These are phyloP conservation scores for Trichoderma erinaceum DNA, from an alignment of 495 filamentous ascomycete species.

Conservation along the genomic window DNA sequence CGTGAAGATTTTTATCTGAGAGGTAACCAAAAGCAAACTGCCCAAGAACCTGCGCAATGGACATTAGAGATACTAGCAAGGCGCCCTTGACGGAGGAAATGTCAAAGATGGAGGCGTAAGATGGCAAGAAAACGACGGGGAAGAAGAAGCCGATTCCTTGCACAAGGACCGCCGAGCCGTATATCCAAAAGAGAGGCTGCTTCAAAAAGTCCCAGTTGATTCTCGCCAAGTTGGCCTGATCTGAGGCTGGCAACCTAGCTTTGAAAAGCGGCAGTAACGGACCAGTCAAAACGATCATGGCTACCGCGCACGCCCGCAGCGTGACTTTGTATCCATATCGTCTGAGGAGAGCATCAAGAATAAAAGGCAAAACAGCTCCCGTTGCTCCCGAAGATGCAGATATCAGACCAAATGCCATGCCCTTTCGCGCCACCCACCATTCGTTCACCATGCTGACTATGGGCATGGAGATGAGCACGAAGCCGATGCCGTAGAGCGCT, in stretches of 20 bases:
- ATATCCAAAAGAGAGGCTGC: conserved; percentile 29
- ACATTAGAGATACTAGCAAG: conserved; percentile 29
- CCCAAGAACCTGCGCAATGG: conserved; percentile 28
- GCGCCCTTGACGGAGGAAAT: conserved; percentile 26
- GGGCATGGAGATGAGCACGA: conserved; percentile 32
- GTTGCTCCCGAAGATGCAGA: conserved; percentile 31
- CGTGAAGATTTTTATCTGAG: conserved; percentile 25
- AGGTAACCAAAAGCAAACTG: conserved; percentile 31
- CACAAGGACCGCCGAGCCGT: conserved; percentile 24
- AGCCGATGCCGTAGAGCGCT: conserved; percentile 32
- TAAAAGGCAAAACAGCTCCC: conserved; percentile 32
- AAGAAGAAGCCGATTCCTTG: conserved; percentile 34
- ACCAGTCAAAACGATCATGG: conserved; percentile 29
- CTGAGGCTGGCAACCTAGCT: conserved; percentile 24
- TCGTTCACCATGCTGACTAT: conserved; percentile 35
- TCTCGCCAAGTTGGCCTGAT: conserved; percentile 16
- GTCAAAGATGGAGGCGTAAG: conserved; percentile 30
- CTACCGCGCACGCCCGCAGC: conserved; percentile 31
- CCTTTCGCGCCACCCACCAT: conserved; percentile 34
- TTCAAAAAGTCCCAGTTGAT: conserved; percentile 24
- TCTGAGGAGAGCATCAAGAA: conserved; percentile 27
- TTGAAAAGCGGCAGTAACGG: conserved; percentile 31
- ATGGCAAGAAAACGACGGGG: conserved; percentile 29
- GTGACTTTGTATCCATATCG: conserved; percentile 31
- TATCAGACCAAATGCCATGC: conserved; percentile 38